Evolutionary conservation across 225 moss, liverwort and hornwort genomes (phyloP), one percentile per base, ranked within the genome.

Genomic region (Pleurozium schreberi): DNA sequence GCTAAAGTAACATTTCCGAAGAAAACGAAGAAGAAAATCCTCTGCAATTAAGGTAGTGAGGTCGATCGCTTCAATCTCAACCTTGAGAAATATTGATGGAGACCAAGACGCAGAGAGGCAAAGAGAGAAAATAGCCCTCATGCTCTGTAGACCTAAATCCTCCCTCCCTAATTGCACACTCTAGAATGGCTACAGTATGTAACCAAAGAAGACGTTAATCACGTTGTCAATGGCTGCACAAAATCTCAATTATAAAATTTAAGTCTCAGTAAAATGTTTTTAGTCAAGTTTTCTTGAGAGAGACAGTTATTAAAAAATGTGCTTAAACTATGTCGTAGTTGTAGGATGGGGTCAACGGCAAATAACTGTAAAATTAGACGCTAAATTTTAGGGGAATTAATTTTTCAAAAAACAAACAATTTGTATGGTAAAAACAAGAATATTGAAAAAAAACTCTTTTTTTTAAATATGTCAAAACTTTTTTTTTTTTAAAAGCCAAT

Each of bases 311-410:
- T 2, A 13, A 12, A 33, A 50, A 34, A n/a, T 20, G 8, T 50
- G 21, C 20, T 75, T 75, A 33, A 49, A 49, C 19, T 11, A 10
- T 22, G n/a, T 22, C 0, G 0, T 68, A 68, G 7, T 67, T 69
- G 12, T 23, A 69, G 25, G 69, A 4, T 1, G 40, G 0, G 14
- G 14, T 38, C 2, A 2, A 23, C 1, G 0, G n/a, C 22, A 69
- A 69, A 40, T 69, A 25, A 8, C 12, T n/a, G 4, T 40, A 23
- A 40, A 7, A 40, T 23, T 23, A 40, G 12, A 25, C 13, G n/a
- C 4, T 23, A 69, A 40, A 40, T n/a, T 38, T 38, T n/a, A n/a
- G 12, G 3, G 1, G 19, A 6, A 20, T 11, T 66, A 10, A 0
- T 61, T 21, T 68, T 69, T n/a, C 1, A 21, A 21, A 3, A 36